phyloP scores from a whole-genome alignment of 2,329 filamentous ascomycete genomes.

The Fonsecaea monophora region DNA sequence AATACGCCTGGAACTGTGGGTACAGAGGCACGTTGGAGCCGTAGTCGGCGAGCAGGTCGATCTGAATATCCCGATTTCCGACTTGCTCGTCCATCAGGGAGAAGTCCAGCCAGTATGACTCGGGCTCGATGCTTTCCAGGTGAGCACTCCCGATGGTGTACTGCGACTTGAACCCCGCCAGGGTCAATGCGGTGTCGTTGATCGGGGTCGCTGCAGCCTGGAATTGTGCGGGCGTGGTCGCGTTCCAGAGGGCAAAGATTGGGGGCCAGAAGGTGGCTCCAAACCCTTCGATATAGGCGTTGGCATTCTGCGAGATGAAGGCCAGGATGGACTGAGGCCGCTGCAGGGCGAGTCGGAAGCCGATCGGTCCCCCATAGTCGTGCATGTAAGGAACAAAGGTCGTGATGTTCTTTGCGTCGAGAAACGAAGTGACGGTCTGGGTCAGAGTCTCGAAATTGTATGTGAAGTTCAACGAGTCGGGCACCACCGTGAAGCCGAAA shows the following conservation, averaged over 20 bases:
- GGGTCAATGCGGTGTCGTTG: conserved; percentile 47
- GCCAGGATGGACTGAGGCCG: conserved; percentile 57
- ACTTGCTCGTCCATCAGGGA: conserved; percentile 55
- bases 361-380: conserved; percentile 66
- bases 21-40: conserved; percentile 60
- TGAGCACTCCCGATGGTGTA: conserved; percentile 38
- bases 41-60: conserved; percentile 65
- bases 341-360: conserved; percentile 59
- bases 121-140: conserved; percentile 24
- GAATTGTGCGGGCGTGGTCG: conserved; percentile 41
- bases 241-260: conserved; percentile 41
- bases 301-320: conserved; percentile 66
- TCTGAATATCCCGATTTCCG: conserved; percentile 59
- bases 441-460: conserved; percentile 63
- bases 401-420: conserved; percentile 54
- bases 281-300: conserved; percentile 66
- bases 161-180: conserved; percentile 47
- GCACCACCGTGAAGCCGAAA: conserved; percentile 63
- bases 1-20: conserved; percentile 61
- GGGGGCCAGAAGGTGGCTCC: conserved; percentile 58
- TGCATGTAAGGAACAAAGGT: conserved; percentile 65
- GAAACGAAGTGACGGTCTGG: conserved; percentile 56
- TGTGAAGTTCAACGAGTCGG: conserved; percentile 49
- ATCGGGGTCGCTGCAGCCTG: conserved; percentile 51
- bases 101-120: conserved; percentile 58